A percentile compares a stretch with the other conserved stretches of the same genome.
Evolutionary conservation across 257 asterid species (phyloP).

Genomic region (Solanum boliviense): DNA sequence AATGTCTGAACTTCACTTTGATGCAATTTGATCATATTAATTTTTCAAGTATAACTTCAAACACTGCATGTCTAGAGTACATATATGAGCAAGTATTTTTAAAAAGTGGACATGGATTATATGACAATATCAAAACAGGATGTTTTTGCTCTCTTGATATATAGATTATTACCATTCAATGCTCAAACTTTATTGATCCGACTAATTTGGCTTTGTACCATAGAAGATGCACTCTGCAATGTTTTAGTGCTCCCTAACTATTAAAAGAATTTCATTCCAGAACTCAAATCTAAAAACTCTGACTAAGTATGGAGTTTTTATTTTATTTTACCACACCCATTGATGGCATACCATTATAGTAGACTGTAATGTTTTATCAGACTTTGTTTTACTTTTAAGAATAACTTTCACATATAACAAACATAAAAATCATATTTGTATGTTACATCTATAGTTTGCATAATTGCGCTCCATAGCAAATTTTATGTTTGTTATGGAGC

Average conservation of each 20-base stretch:
- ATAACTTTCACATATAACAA: neutral
- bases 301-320: neutral
- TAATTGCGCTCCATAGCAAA: too few species aligned
- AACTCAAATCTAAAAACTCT: neutral
- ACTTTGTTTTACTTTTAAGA: neutral
- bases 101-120: neutral
- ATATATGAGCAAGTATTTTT: neutral
- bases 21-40: neutral
- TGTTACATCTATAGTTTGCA: too few species aligned
- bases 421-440: too few species aligned
- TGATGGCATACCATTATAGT: too few species aligned
- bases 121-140: neutral
- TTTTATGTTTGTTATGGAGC: too few species aligned
- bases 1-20: neutral
- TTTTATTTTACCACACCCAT: neutral
- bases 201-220: neutral
- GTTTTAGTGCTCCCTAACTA: neutral
- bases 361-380: neutral
- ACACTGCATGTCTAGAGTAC: fast-evolving
- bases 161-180: neutral
- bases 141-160: neutral
- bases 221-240: neutral
- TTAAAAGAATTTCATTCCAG: neutral
- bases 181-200: neutral
- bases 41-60: neutral